Percentiles rank a stretch among this genome's conserved stretches.
phyloP scores from a whole-genome alignment of 257 asterid genomes.

The Gentiana dahurica region DNA sequence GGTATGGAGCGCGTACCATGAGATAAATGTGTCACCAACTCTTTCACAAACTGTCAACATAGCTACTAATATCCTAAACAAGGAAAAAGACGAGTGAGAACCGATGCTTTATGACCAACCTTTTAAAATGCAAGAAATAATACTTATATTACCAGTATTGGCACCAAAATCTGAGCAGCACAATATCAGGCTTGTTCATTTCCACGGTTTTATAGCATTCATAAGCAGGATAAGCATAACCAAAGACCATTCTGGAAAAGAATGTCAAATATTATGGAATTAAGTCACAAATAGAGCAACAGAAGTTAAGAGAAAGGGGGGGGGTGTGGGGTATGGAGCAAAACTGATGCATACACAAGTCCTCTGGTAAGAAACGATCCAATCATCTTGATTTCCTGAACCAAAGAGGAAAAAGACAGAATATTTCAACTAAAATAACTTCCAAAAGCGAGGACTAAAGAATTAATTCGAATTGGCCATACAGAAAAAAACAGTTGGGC shows the following conservation, averaged over 20 bases:
- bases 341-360: slow-evolving; percentile 44
- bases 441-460: neutral
- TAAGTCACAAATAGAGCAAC: neutral
- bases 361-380: slow-evolving; percentile 73
- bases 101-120: slow-evolving; percentile 6
- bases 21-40: slow-evolving; percentile 66
- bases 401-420: slow-evolving; percentile 15
- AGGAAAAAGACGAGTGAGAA: neutral
- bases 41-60: slow-evolving; percentile 77
- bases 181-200: slow-evolving; percentile 77
- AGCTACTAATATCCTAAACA: slow-evolving; percentile 78
- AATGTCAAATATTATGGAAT: slow-evolving; percentile 10
- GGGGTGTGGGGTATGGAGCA: neutral
- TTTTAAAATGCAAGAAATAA: neutral
- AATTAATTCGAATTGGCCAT: too few relatives aligned
- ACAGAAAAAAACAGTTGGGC: neutral
- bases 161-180: slow-evolving; percentile 88
- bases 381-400: slow-evolving; percentile 70
- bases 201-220: slow-evolving; percentile 81
- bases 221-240: slow-evolving; percentile 88
- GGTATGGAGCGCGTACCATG: slow-evolving; percentile 43
- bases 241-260: slow-evolving; percentile 61
- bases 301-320: too few relatives aligned
- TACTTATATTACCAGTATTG: slow-evolving; percentile 57
- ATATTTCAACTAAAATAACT: neutral